phyloP scores from a whole-genome alignment of 83 land plant species.

The Larix sibirica region DNA sequence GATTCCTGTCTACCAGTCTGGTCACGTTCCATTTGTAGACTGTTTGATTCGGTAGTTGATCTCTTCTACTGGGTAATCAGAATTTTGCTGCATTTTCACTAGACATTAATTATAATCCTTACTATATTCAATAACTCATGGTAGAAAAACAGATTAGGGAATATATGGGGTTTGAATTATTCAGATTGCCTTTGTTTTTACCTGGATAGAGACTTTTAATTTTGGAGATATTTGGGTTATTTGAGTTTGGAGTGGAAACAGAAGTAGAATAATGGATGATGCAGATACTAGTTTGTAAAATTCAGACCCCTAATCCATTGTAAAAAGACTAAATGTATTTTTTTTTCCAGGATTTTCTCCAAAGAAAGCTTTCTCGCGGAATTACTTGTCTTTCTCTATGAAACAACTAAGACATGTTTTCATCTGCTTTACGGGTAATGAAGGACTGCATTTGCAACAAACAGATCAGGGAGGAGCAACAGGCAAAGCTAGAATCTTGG shows the following conservation, averaged over 20 bases:
- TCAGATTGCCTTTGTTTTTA: not conserved
- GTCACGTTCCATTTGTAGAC: too few species aligned
- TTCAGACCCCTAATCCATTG: not conserved
- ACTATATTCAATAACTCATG: not conserved
- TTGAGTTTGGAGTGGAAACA: not conserved
- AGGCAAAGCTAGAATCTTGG: not conserved
- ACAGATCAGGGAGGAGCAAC: not conserved
- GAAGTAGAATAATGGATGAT: not conserved
- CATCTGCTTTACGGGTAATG: conserved; percentile 4
- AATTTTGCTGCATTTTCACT: too few species aligned
- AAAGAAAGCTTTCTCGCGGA: not conserved
- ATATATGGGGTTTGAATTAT: too few species aligned
- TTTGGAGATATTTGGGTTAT: not conserved
- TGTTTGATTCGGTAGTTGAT: too few species aligned
- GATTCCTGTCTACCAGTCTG: too few species aligned
- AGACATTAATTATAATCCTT: too few species aligned
- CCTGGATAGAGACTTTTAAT: not conserved
- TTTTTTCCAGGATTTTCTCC: not conserved
- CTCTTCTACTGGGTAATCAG: too few species aligned
- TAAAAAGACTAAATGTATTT: not conserved
- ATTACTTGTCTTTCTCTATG: not conserved
- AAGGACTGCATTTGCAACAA: conserved; percentile 1
- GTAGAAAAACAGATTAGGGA: not conserved
- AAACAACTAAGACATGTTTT: not conserved
- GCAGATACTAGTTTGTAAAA: not conserved